A percentile compares a stretch with the other conserved stretches of the same genome.
phyloP scores from a whole-genome alignment of 2,329 filamentous ascomycete genomes.

The Calycina marina region DNA sequence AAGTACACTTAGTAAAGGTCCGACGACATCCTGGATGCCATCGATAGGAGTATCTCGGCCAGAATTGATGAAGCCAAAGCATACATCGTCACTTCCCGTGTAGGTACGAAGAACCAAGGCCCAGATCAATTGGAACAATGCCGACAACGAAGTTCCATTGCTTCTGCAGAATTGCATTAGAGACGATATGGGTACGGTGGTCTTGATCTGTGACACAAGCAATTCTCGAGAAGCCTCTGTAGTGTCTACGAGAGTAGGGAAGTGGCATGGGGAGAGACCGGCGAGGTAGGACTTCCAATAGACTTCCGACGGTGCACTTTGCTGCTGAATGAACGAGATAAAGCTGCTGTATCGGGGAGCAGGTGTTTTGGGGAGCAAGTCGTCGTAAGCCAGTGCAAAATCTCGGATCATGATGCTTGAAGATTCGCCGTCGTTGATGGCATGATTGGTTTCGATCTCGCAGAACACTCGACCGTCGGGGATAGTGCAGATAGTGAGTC shows the following conservation, averaged over 20 bases:
- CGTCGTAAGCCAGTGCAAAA: not conserved
- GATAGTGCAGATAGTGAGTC: not conserved
- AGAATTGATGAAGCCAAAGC: not conserved
- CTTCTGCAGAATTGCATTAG: not conserved
- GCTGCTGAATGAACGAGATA: not conserved
- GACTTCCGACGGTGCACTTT: not conserved
- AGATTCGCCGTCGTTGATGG: not conserved
- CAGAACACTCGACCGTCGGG: not conserved
- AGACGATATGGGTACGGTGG: not conserved
- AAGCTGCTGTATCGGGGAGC: not conserved
- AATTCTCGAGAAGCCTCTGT: not conserved
- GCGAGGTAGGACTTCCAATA: not conserved
- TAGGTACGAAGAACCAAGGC: not conserved
- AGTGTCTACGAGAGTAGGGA: not conserved
- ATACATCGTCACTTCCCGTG: not conserved
- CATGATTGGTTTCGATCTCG: not conserved
- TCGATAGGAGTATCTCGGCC: not conserved
- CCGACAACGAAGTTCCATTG: not conserved
- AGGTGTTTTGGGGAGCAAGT: not conserved
- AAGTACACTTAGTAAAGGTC: slow-evolving; percentile 21
- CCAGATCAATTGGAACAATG: not conserved
- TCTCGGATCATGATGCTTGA: not conserved
- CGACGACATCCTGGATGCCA: not conserved
- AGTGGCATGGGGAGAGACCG: not conserved
- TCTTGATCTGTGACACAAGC: not conserved